These are phyloP conservation scores for Tuber aestivum DNA, from an alignment of 495 filamentous ascomycete species.

Conservation along the genomic window DNA sequence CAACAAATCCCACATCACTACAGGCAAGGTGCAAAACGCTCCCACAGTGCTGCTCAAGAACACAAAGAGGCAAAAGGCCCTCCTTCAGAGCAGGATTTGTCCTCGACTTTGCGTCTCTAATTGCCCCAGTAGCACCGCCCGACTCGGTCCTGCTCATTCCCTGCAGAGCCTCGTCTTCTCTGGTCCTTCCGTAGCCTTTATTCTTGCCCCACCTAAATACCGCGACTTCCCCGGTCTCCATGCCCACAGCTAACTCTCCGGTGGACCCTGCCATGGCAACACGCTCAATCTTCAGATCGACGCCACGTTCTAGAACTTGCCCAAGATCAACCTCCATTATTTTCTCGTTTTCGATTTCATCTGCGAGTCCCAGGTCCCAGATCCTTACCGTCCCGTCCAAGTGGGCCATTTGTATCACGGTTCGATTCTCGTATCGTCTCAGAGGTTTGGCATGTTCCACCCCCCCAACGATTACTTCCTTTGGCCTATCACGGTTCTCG, in stretches of 20 bases:
- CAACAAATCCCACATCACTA: constrained; percentile 87
- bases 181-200: constrained; percentile 48
- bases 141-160: constrained; percentile 21
- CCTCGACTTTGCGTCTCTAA: constrained; percentile 68
- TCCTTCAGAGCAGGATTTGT: constrained; percentile 74
- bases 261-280: constrained; percentile 70
- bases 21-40: constrained; percentile 69
- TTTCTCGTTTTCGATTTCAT: constrained; percentile 82
- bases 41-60: constrained; percentile 76
- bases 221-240: constrained; percentile 71
- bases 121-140: constrained; percentile 11
- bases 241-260: constrained; percentile 78
- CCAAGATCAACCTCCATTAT: constrained; percentile 80
- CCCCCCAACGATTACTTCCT: constrained; percentile 69
- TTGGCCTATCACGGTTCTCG: constrained; percentile 56
- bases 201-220: constrained; percentile 85
- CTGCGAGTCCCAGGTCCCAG: constrained; percentile 84
- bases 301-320: constrained; percentile 70
- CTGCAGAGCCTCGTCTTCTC: constrained; percentile 32
- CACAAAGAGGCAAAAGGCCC: constrained; percentile 70
- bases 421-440: constrained; percentile 71
- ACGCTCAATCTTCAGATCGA: constrained; percentile 67
- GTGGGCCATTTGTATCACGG: constrained; percentile 74
- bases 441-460: constrained; percentile 59
- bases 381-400: constrained; percentile 79